Base-by-base conservation (phyloP, 140 eudicot species). In the Anethum foeniculum region DNA sequence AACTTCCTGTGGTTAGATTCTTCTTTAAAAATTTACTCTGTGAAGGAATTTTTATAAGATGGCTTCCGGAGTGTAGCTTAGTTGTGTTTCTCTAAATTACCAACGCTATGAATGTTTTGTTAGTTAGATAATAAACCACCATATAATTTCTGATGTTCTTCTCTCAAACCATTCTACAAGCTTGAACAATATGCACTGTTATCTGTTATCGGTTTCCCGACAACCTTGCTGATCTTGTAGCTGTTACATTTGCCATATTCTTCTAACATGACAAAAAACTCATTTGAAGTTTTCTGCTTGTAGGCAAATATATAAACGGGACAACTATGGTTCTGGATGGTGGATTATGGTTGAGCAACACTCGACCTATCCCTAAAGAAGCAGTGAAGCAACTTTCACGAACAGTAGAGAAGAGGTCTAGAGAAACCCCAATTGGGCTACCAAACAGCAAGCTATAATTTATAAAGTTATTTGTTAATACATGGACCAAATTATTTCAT, bases 241-340 rank as follows among this genome's bases (percentile, higher is more conserved):
- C 68, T 10, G 69, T 25, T 62, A 62, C 16, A 62, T 10, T 62
- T 62, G 16, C 16, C 34, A 12, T 62, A 10, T n/a, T 7, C 16
- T 25, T 25, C 69, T n/a, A 19, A 62, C 13, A 8, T 62, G 69
- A 62, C 36, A 1, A 60, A 60, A n/a, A 60, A 1, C 32, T 23
- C 13, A 52, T 52, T 60, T 60, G 15, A 9, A 9, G 5, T 10
- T 62, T 25, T 62, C 34, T 62, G 34, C 34, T 62, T 80, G 75
- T 78, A 94, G 98, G 98, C 67, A 94, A 94, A 83, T 94, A 92
- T 74, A 83, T 94, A n/a, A 94, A 90, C 43, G 98, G 96, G 69
- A 84, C 85, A 39, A 88, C 90, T 43, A 79, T 94, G 32, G 36
- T 81, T 11, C 94, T 94, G 23, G 98, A 94, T 77, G 97, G 97